A percentile compares a stretch with the other conserved stretches of the same genome.
These are phyloP conservation scores for Neurospora sp. DNA, from an alignment of 495 filamentous ascomycete species.

Conservation along the genomic window DNA sequence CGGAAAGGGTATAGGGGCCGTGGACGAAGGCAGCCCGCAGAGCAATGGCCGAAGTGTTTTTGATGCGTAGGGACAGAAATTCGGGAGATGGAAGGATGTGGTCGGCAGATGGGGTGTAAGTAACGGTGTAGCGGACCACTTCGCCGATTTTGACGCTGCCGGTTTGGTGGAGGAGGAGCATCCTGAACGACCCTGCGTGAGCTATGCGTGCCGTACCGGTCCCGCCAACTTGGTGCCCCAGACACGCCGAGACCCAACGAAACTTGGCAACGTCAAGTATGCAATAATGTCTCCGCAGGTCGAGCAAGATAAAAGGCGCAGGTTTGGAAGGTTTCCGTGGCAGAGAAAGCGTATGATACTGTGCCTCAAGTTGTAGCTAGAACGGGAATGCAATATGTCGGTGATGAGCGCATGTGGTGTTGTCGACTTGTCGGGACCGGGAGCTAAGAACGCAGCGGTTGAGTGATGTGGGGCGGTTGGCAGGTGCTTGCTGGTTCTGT, in stretches of 20 bases:
- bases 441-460: not conserved
- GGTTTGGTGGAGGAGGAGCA: constrained; percentile 83
- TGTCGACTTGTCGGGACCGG: not conserved
- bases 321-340: not conserved
- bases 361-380: not conserved
- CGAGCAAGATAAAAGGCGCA: not conserved
- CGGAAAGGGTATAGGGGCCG: constrained; percentile 84
- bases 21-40: constrained; percentile 92
- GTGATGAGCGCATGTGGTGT: not conserved
- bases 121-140: constrained; percentile 82
- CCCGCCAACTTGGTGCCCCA: not conserved
- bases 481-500: not conserved
- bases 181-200: constrained; percentile 25
- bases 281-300: not conserved
- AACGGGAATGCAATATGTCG: not conserved
- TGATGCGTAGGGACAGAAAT: constrained; percentile 71
- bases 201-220: not conserved
- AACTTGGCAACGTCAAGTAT: not conserved
- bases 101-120: constrained; percentile 82
- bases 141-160: constrained; percentile 90
- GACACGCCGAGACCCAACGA: not conserved
- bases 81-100: constrained; percentile 76
- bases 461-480: not conserved
- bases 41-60: constrained; percentile 83
- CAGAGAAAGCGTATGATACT: not conserved